These are phyloP conservation scores for Beta lomatogona DNA, from an alignment of 179 eudicot genomes.

Conservation along the genomic window DNA sequence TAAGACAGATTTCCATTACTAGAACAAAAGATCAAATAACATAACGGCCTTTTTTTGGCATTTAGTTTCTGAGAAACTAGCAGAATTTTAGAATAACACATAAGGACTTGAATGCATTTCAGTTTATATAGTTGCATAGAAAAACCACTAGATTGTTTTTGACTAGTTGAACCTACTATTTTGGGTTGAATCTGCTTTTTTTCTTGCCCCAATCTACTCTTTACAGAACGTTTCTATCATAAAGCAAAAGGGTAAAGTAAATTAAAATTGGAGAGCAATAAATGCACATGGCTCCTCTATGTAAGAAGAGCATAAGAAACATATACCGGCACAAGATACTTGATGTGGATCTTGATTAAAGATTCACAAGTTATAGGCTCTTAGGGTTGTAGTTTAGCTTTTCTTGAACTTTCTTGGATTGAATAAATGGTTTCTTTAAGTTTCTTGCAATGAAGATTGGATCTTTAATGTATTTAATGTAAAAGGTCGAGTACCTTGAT, in stretches of 20 bases:
- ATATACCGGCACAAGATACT: not conserved
- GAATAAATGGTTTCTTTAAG: too few species aligned
- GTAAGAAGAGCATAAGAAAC: not conserved
- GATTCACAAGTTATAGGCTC: too few species aligned
- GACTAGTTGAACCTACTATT: not conserved
- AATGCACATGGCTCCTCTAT: slow-evolving; percentile 2
- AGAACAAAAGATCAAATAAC: not conserved
- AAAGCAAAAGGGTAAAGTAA: not conserved
- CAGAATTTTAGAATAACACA: not conserved
- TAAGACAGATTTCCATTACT: not conserved
- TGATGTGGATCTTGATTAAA: too few species aligned
- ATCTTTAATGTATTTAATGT: too few species aligned
- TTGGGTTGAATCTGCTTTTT: not conserved
- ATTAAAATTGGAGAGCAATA: not conserved
- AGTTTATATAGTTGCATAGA: not conserved
- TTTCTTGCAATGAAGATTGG: too few species aligned
- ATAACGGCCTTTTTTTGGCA: not conserved
- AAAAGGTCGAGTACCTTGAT: too few species aligned
- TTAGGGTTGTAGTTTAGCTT: too few species aligned
- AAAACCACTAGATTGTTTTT: not conserved
- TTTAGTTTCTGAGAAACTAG: not conserved
- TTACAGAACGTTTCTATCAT: not conserved
- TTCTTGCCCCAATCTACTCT: not conserved
- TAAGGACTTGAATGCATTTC: not conserved
- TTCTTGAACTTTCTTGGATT: too few species aligned